Evolutionary conservation across 176 grass and related monocot genomes (phyloP).

Genomic region (Hyparrhenia diplandra): DNA sequence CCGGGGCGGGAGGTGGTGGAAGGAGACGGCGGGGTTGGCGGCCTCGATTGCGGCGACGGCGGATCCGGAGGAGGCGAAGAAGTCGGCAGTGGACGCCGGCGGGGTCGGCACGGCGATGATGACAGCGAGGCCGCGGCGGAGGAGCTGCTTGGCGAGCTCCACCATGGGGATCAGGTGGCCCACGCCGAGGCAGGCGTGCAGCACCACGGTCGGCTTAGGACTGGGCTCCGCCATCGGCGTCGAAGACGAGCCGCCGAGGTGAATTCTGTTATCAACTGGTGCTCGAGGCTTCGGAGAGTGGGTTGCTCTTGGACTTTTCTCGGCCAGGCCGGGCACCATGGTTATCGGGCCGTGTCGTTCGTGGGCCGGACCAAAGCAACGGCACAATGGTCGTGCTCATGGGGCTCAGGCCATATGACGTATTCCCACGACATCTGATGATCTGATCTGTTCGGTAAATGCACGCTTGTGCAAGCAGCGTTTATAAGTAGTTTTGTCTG

Average conservation of each 20-base stretch:
- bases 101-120: conserved; percentile 32
- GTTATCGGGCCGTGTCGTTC: no score
- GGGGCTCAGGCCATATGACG: no score
- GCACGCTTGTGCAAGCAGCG: no score
- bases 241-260: neutral
- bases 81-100: conserved; percentile 10
- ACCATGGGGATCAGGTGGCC: conserved; percentile 67
- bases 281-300: no score
- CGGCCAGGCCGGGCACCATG: no score
- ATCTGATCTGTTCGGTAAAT: no score
- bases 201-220: conserved; percentile 30
- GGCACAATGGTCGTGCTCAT: no score
- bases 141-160: conserved; percentile 54
- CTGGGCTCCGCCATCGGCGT: neutral
- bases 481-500: no score
- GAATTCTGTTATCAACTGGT: neutral
- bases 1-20: conserved; percentile 32
- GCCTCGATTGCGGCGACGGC: neutral
- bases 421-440: no score
- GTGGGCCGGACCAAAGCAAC: no score
- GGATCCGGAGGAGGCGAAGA: conserved; percentile 3
- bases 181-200: conserved; percentile 41
- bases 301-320: no score
- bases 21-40: conserved; percentile 38
- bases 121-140: conserved; percentile 29